Evolutionary conservation across 192 early-diverging fungal species (phyloP), one percentile per base, ranked within the genome.

Genomic region (Chytriomyces confervae): DNA sequence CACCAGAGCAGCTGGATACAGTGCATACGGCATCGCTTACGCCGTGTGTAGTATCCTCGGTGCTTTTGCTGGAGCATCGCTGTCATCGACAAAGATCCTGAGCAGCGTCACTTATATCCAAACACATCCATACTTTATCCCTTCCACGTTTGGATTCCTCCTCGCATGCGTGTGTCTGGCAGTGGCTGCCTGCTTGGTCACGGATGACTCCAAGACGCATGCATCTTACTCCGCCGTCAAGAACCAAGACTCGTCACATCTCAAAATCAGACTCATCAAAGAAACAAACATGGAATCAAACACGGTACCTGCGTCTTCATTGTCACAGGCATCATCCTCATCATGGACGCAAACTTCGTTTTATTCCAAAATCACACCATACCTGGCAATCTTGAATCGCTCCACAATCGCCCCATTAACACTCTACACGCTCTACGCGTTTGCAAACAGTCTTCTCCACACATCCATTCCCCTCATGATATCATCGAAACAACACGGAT

Each of bases 1-100:
- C 6, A 69, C 75, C 23, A 60, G 80, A 16, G 83, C 83, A 3
- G 53, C 61, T 48, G 83, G 79, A 0, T 84, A 82, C 67, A 75
- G 75, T 50, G 78, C 78, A 0, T 84, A 84, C 61, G 83, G 83
- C 5, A 76, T 84, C 18, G 80, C 74, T 3, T 82, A 80, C 62
- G 65, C 62, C 7, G 9, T 63, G 9, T 81, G 80, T 6, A 74
- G 75, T 6, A 80, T 84, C 51, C 18, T 49, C 20, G 83, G 83
- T 8, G 69, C 83, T 16, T 47, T 82, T 1, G 16, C 72, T 0
- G 83, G 83, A 4, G 83, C 75, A 16, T 72, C 72, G 43, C 75
- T 84, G 23, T 67, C 75, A 24, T 78, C 82, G 65, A 57, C 69
- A 24, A 7, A 7, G 8, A 53, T 84, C 13, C 75, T 82, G 51